Base-by-base conservation (phyloP, 345 rosid genomes). In the Camelina sativa region DNA sequence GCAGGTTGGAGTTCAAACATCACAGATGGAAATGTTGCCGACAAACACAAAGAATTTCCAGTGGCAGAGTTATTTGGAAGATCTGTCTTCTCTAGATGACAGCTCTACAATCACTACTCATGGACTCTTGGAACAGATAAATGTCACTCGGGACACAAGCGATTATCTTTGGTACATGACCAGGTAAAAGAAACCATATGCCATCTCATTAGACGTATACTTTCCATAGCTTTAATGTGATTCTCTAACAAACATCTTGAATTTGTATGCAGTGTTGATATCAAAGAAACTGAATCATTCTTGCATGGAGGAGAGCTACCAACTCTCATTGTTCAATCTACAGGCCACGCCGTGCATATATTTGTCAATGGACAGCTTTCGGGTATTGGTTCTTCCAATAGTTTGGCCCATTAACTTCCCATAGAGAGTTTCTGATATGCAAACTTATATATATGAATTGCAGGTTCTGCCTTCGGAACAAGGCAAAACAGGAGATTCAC, bases 81-180 rank as follows among this genome's bases (percentile, higher is more conserved):
- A 92, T 69, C 66, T 85, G 80, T 79, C 97, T 76, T 86, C 92
- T 25, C 71, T 88, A 25, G 88, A 80, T 63, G 90, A 88, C 41
- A 79, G 88, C 72, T 81, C 92, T 48, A 85, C 91, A 71, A 80
- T 90, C 74, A 82, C 91, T 20, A 81, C 87, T 73, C 15, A 56
- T 1, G 98, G 98, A 17, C 97, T 93, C 79, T 79, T 87, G 84
- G 98, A 93, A 85, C 98, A 93, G 84, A 84, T 93, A 56, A 87
- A 93, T 80, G 91, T 89, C 52, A 93, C 98, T 0, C 87, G 93
- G 80, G 98, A 93, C 79, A 71, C 88, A 23, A 93, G 91, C 57
- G 98, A 93, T 78, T 93, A 93, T 77, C 81, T 93, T 59, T 93
- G 98, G 98, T 93, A 93, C 82, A 83, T 84, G 64, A 91, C 98